Base-by-base conservation (phyloP, 768 basidiomycete genomes). In the Ramaria sp. region DNA sequence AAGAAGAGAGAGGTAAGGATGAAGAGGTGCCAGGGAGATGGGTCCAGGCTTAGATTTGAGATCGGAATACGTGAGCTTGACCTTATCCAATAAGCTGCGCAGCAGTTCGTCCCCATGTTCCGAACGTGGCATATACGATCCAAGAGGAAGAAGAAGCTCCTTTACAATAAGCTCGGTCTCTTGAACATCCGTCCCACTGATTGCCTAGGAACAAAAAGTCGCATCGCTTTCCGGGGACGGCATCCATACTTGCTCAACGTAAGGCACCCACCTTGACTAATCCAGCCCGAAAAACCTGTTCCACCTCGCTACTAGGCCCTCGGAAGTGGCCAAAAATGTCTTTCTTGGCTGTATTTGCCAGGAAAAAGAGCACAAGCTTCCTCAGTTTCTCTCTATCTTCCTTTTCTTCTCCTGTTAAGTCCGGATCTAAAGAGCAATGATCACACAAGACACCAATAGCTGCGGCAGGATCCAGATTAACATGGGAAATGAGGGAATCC, bases 361-460 rank as follows among this genome's bases (percentile, higher is more conserved):
- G 67, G 68, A 86, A 87, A 5, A 72, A 70, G 53, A 86, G 62
- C 19, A 87, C 85, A 22, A 86, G 72, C 1, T 72, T 71, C 57
- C 82, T 75, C 20, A 86, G 67, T 33, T 75, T 75, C 60, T 80
- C 78, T 49, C 84, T 75, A 47, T 79, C 79, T 60, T 84, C 84
- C 43, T 82, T 82, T 22, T 82, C 80, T 52, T 83, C 81, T 9
- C 22, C 49, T 19, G 51, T 22, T 20, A 45, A 41, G 33, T 61
- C 60, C 17, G 60, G 31, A 31, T 59, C 53, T 17, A 51, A 34
- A 20, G 45, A 39, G 43, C 60, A 61, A 64, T 88, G 85, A 63
- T 88, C 86, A 63, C 78, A 85, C 4, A 88, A 71, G 13, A 88
- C 85, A 38, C 79, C 75, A 6, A 88, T 70, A 1, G 84, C 82